phyloP scores from a whole-genome alignment of 495 filamentous ascomycete species.

The Neurospora sp. region DNA sequence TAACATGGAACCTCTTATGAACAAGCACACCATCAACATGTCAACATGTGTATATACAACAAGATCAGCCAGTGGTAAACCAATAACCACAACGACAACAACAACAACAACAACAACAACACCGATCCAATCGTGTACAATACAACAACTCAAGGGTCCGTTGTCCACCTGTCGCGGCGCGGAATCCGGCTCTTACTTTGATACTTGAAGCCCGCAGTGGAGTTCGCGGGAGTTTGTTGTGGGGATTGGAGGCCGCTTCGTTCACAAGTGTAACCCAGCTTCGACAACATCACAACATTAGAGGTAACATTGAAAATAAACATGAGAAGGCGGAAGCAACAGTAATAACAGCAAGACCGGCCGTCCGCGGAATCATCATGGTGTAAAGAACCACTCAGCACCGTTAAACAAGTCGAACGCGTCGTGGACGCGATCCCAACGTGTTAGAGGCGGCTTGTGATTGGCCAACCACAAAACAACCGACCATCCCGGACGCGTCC shows the following conservation, averaged over 20 bases:
- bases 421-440: neutral
- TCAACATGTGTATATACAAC: neutral
- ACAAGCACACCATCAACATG: neutral
- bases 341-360: neutral
- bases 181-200: neutral
- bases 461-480: neutral
- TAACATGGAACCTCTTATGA: too few species aligned
- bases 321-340: too few species aligned
- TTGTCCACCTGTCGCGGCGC: neutral
- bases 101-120: neutral
- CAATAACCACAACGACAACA: neutral
- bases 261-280: neutral
- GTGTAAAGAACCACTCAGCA: neutral
- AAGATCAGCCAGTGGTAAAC: neutral
- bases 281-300: neutral
- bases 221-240: neutral
- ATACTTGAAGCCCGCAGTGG: neutral
- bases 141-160: neutral
- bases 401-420: neutral
- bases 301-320: neutral
- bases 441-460: neutral
- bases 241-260: neutral
- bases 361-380: neutral
- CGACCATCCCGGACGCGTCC: neutral
- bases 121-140: neutral